phyloP scores from a whole-genome alignment of 2,329 filamentous ascomycete genomes.

The Triangularia setosa region DNA sequence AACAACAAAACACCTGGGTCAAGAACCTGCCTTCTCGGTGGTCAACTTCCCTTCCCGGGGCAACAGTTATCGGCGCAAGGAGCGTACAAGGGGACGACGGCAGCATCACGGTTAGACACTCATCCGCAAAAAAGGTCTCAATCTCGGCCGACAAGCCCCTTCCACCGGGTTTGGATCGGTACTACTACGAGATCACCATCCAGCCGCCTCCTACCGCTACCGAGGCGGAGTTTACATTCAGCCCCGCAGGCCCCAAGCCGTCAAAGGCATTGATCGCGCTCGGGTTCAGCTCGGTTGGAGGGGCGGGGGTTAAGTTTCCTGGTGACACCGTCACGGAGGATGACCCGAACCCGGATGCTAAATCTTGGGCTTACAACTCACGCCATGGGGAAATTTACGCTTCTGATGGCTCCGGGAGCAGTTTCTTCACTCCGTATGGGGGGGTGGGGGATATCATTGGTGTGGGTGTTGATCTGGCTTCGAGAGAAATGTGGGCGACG shows the following conservation, averaged over 20 bases:
- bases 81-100: conserved; percentile 7
- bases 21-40: conserved; percentile 14
- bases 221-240: neutral
- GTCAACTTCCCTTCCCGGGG: conserved; percentile 6
- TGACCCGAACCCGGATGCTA: neutral
- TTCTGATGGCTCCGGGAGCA: conserved; percentile 1
- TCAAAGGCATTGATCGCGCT: conserved; percentile 13
- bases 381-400: conserved; percentile 18
- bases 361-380: conserved; percentile 19
- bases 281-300: conserved; percentile 22
- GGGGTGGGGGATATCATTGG: conserved; percentile 20
- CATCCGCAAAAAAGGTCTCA: conserved; percentile 6
- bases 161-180: conserved; percentile 18
- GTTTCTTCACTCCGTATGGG: neutral
- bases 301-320: conserved; percentile 19
- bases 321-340: conserved; percentile 8
- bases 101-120: conserved; percentile 1
- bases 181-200: conserved; percentile 24
- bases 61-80: neutral
- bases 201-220: neutral
- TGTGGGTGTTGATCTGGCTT: conserved; percentile 17
- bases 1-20: conserved; percentile 16
- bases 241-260: neutral
- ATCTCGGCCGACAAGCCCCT: conserved; percentile 21
- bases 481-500: conserved; percentile 18